Base-by-base conservation (phyloP, 345 rosid species). In the Euphorbia lathyris region DNA sequence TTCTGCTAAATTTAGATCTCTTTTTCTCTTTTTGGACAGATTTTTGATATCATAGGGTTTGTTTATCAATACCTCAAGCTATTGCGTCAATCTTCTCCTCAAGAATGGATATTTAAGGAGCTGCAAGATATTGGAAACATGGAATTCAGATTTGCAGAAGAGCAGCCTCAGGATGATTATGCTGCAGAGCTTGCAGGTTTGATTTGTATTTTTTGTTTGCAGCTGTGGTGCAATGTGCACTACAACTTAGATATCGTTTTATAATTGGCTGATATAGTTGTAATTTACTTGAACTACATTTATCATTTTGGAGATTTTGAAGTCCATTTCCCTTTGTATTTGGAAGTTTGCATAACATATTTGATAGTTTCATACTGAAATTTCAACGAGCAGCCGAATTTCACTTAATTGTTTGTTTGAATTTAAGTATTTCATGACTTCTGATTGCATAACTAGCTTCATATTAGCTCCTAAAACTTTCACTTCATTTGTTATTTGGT, bases 61-160 rank as follows among this genome's bases (percentile, higher is more conserved):
- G 83, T 90, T 57, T 95, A 92, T 79, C 99, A 95, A 82, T 95
- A 90, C 76, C 85, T 95, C 65, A 90, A 90, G 75, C 71, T 88
- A 66, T 74, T 95, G 80, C 82, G 86, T 55, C 81, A 84, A 78
- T 81, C 69, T 67, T 72, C 94, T 77, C 99, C 98, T 48, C 96
- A 92, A 82, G 88, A 90, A 81, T 90, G 99, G 99, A 92, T 95
- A 82, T 95, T 92, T 74, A 90, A 92, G 84, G 99, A 95, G 79
- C 89, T 95, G 68, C 96, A 95, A 75, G 92, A 90, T 83, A 95
- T 95, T 77, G 93, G 88, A 48, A 90, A 90, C 82, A 84, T 95
- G 93, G 98, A 90, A 73, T 92, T 95, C 47, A 86, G 86, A 74
- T 95, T 87, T 84, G 92, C 95, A 36, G 99, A 95, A 86, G 96